These are phyloP conservation scores for Ceratobasidium sp. DNA, from an alignment of 1,284 basidiomycete genomes.

Conservation along the genomic window DNA sequence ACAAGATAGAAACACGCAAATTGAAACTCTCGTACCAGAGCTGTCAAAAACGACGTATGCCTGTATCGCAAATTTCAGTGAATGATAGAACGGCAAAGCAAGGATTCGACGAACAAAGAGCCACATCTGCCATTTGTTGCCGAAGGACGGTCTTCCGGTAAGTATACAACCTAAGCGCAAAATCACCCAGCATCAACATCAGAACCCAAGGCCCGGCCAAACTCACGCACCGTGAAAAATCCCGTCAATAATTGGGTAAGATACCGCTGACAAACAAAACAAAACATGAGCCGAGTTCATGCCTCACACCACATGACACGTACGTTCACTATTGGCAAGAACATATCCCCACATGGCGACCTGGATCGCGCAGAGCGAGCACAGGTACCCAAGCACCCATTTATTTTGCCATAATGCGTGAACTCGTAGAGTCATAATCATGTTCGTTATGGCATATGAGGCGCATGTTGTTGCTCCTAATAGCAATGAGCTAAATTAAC, in stretches of 20 bases:
- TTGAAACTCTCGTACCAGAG: conserved; percentile 12
- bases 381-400: conserved; percentile 30
- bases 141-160: conserved; percentile 18
- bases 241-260: conserved; percentile 32
- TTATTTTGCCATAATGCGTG: conserved; percentile 40
- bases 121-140: conserved; percentile 42
- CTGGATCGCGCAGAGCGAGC: conserved; percentile 22
- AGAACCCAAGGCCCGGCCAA: not conserved
- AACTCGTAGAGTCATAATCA: conserved; percentile 36
- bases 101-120: conserved; percentile 25
- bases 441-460: conserved; percentile 28
- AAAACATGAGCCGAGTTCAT: not conserved
- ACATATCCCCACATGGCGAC: conserved; percentile 38
- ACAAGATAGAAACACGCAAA: not conserved
- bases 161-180: conserved; percentile 31
- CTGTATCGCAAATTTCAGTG: not conserved
- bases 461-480: conserved; percentile 39
- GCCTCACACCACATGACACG: not conserved
- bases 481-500: not conserved
- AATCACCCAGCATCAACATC: not conserved
- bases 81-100: not conserved
- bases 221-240: conserved; percentile 38
- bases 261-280: conserved; percentile 14
- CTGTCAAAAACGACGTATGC: conserved; percentile 40
- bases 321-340: conserved; percentile 34